Evolutionary conservation across 2,329 filamentous ascomycete genomes (phyloP).

Genomic region (Helicocarpus griseus): DNA sequence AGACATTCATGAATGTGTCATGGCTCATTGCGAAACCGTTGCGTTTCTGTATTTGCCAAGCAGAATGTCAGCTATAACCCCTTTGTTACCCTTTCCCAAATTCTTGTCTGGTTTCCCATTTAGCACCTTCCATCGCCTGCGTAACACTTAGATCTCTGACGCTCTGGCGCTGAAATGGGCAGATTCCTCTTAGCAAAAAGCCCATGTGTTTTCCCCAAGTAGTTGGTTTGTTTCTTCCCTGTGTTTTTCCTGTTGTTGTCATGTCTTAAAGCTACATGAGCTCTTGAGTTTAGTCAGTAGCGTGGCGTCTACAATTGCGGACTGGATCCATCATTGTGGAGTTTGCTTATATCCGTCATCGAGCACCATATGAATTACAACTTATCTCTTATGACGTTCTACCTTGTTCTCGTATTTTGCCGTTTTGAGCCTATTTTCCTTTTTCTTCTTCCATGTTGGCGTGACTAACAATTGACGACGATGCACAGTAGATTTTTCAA

Average conservation of each 20-base stretch:
- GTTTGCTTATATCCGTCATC: conserved; percentile 18
- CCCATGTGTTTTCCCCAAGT: background rate
- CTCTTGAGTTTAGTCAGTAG: background rate
- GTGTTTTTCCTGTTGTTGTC: background rate
- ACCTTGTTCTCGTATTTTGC: too few species aligned
- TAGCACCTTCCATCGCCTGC: background rate
- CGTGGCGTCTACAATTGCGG: background rate
- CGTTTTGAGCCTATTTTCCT: too few species aligned
- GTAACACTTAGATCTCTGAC: too few species aligned
- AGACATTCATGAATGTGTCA: background rate
- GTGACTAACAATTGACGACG: too few species aligned
- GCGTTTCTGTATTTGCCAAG: background rate
- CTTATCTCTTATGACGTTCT: too few species aligned
- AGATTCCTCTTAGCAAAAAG: background rate
- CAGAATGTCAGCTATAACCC: background rate
- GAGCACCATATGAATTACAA: too few species aligned
- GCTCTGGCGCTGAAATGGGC: background rate
- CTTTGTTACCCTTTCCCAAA: background rate
- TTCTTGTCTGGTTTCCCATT: background rate
- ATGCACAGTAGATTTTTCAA: too few species aligned
- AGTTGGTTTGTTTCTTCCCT: background rate
- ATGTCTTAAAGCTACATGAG: too few species aligned
- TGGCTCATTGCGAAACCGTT: too few species aligned
- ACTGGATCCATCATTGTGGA: background rate
- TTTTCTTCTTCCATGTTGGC: too few species aligned